These are phyloP conservation scores for Sistotremastrum niveocremeum DNA, from an alignment of 768 basidiomycete species.

Conservation along the genomic window DNA sequence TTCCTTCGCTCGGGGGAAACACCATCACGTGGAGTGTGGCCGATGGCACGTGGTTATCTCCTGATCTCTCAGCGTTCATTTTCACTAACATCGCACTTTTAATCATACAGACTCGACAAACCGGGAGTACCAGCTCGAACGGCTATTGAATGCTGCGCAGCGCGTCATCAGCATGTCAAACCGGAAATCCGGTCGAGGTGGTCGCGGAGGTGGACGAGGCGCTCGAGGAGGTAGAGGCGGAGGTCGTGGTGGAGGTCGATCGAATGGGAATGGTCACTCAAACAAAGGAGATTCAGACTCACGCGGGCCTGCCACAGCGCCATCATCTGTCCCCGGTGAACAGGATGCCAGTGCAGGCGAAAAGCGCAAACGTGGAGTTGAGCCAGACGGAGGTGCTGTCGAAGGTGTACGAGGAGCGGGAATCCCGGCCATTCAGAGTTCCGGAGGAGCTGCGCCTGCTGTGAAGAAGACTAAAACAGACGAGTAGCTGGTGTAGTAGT, in stretches of 20 bases:
- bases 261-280: slow-evolving; percentile 7
- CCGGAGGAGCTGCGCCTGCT: neutral
- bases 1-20: slow-evolving; percentile 52
- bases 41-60: slow-evolving; percentile 30
- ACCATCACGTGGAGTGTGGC: slow-evolving; percentile 52
- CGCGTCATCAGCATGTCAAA: slow-evolving; percentile 14
- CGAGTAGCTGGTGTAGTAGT: slow-evolving; percentile 5
- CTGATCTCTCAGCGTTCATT: neutral
- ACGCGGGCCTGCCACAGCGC: neutral
- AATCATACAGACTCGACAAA: slow-evolving; percentile 51
- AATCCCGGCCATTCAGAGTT: slow-evolving; percentile 32
- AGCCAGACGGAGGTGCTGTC: slow-evolving; percentile 67
- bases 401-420: slow-evolving; percentile 48
- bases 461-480: slow-evolving; percentile 32
- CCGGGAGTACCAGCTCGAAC: slow-evolving; percentile 58
- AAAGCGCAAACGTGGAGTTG: slow-evolving; percentile 64
- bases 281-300: slow-evolving; percentile 10
- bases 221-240: slow-evolving; percentile 12
- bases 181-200: slow-evolving; percentile 11
- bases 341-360: slow-evolving; percentile 37
- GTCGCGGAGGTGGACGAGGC: slow-evolving; percentile 20
- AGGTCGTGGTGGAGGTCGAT: slow-evolving; percentile 7
- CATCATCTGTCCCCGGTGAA: slow-evolving; percentile 16
- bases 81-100: neutral
- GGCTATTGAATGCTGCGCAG: slow-evolving; percentile 55